These are phyloP conservation scores for Canna indica DNA, from an alignment of 176 grass and related monocot genomes.

Conservation along the genomic window DNA sequence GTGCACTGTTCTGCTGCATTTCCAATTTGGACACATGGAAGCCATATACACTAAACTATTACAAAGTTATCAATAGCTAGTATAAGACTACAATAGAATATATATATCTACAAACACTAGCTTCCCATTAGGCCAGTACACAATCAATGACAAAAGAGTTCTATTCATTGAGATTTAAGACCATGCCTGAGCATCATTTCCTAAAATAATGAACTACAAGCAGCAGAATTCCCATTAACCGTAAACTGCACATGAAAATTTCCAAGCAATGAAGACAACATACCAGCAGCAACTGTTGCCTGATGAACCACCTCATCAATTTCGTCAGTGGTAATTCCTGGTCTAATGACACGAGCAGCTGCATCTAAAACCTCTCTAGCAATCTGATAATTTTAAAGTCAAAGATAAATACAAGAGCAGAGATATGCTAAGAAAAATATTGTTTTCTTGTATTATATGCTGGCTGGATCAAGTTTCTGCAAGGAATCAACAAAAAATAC, in stretches of 20 bases:
- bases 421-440: no score
- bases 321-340: slow-evolving; percentile 96
- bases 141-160: not conserved
- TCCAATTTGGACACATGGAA: not conserved
- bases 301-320: slow-evolving; percentile 97
- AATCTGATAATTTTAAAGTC: slow-evolving; percentile 44
- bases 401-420: not conserved
- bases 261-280: slow-evolving; percentile 5
- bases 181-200: not conserved
- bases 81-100: not conserved
- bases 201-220: not conserved
- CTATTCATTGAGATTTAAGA: not conserved
- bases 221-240: not conserved
- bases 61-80: not conserved
- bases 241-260: not conserved
- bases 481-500: no score
- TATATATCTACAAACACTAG: not conserved
- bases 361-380: slow-evolving; percentile 94
- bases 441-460: no score
- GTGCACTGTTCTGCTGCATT: not conserved
- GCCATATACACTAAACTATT: not conserved
- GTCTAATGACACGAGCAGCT: slow-evolving; percentile 69
- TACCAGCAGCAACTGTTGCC: slow-evolving; percentile 81
- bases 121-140: not conserved
- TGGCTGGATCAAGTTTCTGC: not conserved